These are phyloP conservation scores for Coemansia biformis DNA, from an alignment of 192 early-diverging fungal genomes.

Conservation along the genomic window DNA sequence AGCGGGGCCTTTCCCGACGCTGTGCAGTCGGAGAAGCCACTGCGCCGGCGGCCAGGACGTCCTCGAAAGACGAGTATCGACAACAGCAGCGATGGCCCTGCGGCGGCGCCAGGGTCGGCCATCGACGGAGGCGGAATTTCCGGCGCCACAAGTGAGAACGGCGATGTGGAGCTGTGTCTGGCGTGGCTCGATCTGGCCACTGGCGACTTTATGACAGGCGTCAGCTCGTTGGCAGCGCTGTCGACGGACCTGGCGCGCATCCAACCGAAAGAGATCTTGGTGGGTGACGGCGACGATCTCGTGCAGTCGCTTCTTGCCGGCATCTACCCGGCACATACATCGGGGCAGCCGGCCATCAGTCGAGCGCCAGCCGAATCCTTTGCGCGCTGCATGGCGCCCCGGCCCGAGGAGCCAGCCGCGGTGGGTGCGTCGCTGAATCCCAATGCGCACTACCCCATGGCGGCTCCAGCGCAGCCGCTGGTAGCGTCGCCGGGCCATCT, in stretches of 20 bases:
- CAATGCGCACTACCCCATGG: slow-evolving; percentile 6
- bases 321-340: slow-evolving; percentile 7
- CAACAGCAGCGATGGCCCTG: no score
- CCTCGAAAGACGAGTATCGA: no score
- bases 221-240: slow-evolving; percentile 49
- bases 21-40: slow-evolving; percentile 1
- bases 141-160: no score
- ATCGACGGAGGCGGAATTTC: no score
- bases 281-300: slow-evolving; percentile 28
- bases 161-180: slow-evolving; percentile 58
- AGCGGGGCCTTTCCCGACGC: no score
- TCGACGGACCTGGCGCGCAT: slow-evolving; percentile 73
- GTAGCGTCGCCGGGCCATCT: slow-evolving; percentile 20
- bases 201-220: slow-evolving; percentile 76
- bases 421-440: background rate
- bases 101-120: no score
- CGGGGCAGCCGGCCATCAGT: slow-evolving; percentile 12
- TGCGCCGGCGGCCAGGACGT: slow-evolving; percentile 5
- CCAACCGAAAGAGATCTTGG: slow-evolving; percentile 75
- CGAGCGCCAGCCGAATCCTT: slow-evolving; percentile 6
- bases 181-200: slow-evolving; percentile 91
- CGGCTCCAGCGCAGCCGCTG: slow-evolving; percentile 21
- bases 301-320: slow-evolving; percentile 3
- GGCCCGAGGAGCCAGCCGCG: background rate
- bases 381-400: background rate